Conservation (phyloP, 257 asterid genomes). For the Nicotiana undulata region DNA sequence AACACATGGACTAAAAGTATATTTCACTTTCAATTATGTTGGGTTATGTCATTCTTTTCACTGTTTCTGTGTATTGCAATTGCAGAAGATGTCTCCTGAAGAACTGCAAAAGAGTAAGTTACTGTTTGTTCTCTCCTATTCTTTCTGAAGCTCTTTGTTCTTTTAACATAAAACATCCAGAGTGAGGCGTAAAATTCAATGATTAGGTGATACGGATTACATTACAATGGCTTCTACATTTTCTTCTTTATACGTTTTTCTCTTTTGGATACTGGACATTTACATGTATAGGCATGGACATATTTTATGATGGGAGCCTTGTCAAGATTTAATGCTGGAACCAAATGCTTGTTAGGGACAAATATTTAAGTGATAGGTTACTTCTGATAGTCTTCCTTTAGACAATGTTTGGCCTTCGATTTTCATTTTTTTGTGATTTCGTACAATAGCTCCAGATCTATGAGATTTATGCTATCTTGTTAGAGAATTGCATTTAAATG, state of each 20-base stretch:
- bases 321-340: neutral
- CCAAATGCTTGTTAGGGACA: neutral
- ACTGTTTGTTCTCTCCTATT: neutral
- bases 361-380: neutral
- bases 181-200: neutral
- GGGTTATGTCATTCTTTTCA: neutral
- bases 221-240: neutral
- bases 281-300: neutral
- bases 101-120: conserved; percentile 72
- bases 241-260: neutral
- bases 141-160: neutral
- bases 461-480: neutral
- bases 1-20: neutral
- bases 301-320: neutral
- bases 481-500: neutral
- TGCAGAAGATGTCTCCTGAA: conserved; percentile 70
- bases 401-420: neutral
- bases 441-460: neutral
- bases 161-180: neutral
- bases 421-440: neutral
- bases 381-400: neutral
- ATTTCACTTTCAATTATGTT: neutral
- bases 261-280: neutral
- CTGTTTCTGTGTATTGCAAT: conserved; percentile 5
- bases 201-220: neutral